Evolutionary conservation across 768 basidiomycete genomes (phyloP), one percentile per base, ranked within the genome.

Genomic region (Rickenella mellea): DNA sequence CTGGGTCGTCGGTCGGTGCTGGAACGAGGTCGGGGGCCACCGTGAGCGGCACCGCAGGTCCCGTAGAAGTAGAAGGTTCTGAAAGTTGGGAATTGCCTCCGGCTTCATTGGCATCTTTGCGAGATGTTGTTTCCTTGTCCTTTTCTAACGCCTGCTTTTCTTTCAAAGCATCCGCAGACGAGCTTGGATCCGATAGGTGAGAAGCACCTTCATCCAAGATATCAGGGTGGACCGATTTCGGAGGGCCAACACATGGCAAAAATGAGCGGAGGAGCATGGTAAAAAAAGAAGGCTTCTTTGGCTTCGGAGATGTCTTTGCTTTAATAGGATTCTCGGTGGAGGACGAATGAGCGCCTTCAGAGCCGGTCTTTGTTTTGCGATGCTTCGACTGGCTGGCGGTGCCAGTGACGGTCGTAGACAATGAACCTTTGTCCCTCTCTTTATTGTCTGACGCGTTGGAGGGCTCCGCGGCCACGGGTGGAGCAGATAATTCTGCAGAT

Each of bases 401-500:
- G 37, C 65, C 56, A 1, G 66, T 64, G 32, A 56, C 51, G 35
- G 68, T 65, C 37, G 69, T 69, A 27, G 66, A 58, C 17, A 71
- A 56, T 6, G 70, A 71, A 42, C 58, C 67, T 54, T 68, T 70
- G 54, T 72, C 70, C 55, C 61, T 68, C 54, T 69, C 68, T 30
- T 56, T 60, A 20, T 67, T 64, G 49, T 66, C 69, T 39, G 53
- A 53, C 43, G 48, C 51, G 30, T 64, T 64, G 29, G 61, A 51
- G 20, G 56, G 60, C 28, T 59, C 62, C 21, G 56, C 39, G 24
- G 59, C 51, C 4, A 56, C 48, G 40, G 51, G 54, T 38, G 56
- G n/a, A n/a, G n/a, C n/a, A n/a, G n/a, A n/a, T n/a, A n/a, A n/a
- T n/a, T n/a, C n/a, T n/a, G n/a, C n/a, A n/a, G n/a, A n/a, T n/a